phyloP scores from a whole-genome alignment of 352 stramenopile genomes.

The Phytophthora fragariaefolia region DNA sequence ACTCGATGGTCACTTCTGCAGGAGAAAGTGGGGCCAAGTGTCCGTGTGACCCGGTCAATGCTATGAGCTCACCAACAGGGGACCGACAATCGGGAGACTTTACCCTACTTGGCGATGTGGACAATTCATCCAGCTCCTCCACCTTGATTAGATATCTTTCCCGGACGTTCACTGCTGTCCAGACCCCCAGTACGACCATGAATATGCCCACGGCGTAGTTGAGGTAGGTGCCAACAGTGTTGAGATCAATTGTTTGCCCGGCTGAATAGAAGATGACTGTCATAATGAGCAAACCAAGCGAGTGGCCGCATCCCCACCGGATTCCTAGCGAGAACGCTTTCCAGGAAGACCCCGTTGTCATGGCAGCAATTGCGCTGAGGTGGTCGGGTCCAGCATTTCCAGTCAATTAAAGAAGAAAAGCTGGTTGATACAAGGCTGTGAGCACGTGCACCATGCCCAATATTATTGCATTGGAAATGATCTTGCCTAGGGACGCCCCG shows the following conservation, averaged over 20 bases:
- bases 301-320: constrained; percentile 90
- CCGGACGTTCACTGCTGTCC: constrained; percentile 44
- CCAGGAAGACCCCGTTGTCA: constrained; percentile 74
- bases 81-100: background rate
- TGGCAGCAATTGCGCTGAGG: constrained; percentile 83
- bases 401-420: background rate
- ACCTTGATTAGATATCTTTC: constrained; percentile 42
- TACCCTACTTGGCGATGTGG: background rate
- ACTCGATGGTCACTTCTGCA: background rate
- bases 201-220: constrained; percentile 70
- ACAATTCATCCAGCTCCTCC: constrained; percentile 32
- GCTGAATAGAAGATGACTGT: constrained; percentile 60
- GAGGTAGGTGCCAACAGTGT: constrained; percentile 49
- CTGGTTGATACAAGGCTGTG: constrained; percentile 14
- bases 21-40: background rate
- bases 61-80: background rate
- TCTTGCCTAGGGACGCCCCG: constrained; percentile 32
- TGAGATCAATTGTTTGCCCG: constrained; percentile 43
- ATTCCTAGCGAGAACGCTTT: constrained; percentile 81
- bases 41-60: background rate
- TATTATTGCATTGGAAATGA: constrained; percentile 38
- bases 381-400: constrained; percentile 68
- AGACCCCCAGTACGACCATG: constrained; percentile 67
- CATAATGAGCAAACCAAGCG: constrained; percentile 81
- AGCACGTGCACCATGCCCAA: constrained; percentile 42